Evolutionary conservation across 495 filamentous ascomycete species (phyloP), one percentile per base, ranked within the genome.

Genomic region (Cercophora sp.): DNA sequence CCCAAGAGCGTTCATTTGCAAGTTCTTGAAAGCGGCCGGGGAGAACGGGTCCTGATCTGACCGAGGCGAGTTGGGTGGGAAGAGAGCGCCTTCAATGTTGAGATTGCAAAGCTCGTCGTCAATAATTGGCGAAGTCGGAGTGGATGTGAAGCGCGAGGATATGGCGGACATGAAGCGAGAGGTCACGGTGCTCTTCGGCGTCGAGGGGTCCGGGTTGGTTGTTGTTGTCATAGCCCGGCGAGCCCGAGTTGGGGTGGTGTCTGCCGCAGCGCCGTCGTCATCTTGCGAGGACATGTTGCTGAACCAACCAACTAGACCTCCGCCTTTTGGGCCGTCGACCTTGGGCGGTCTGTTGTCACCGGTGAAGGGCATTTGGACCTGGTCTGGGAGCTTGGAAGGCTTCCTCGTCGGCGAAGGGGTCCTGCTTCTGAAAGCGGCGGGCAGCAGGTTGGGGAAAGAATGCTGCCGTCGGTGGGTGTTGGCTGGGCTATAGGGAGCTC

Each of bases 11-110:
- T 84, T 87, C 40, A 72, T 67, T 29, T 86, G 80, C 8, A 91
- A 73, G 58, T 83, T 82, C 61, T 87, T 83, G 72, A 86, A 85
- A 4, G 85, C 82, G 8, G 84, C 78, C 1, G 82, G 81, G 2
- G 80, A 85, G 62, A 83, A 76, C 39, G 77, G 56, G 54, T 84
- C 74, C 29, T 69, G 65, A 8, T 66, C 64, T 6, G 47, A 35
- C 16, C 64, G 49, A 13, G 66, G 50, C 0, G 74, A 59, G 4
- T 73, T 67, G 16, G 59, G 26, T 8, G 62, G 57, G 29, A 84
- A 88, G 29, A 91, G 74, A 5, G 84, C 79, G 1, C 76, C 68
- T 23, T 78, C 68, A 54, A 90, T 79, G 62, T 88, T 78, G 18
- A 89, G 68, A 52, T 77, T 80, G 49, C 82, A 71, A 32, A 89